Evolutionary conservation across 495 filamentous ascomycete species (phyloP), one percentile per base, ranked within the genome.

Genomic region (Trichodelitschia bisporula): DNA sequence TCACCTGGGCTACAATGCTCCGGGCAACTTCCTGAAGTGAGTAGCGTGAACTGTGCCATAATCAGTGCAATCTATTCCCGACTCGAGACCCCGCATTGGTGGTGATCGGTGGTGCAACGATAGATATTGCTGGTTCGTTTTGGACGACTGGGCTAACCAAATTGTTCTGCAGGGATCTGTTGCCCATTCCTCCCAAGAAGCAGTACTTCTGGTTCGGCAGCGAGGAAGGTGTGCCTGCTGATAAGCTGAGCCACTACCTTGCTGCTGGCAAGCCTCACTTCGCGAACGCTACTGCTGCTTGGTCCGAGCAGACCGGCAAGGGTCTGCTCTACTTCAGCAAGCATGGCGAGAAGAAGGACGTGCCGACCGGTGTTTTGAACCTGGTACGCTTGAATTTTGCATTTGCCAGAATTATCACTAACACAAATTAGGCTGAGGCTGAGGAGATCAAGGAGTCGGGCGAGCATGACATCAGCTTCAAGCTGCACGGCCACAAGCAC

Each of bases 291-390:
- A 74, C 68, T 40, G 72, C 67, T 41, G 72, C 86, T 25, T 90
- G 89, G 74, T 78, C 83, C 33, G 69, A 62, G 37, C 67, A 89
- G 57, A 95, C 86, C 35, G 83, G 86, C 45, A 92, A 89, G 64
- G 86, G 86, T 53, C 72, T 97, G 4, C 57, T 93, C 19, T 90
- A 86, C 62, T 79, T 77, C 53, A 67, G 69, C 51, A 93, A 93
- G 72, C 66, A 74, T 42, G 65, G 69, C 32, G 64, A 71, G 42
- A 69, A 83, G 50, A 91, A 84, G 68, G 56, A 58, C 27, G 66
- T 61, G 28, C 83, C 83, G 19, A 61, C 67, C 36, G 75, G 77
- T 33, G 74, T 82, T 39, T 66, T 92, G 51, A 82, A 83, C 47
- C 49, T 93, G 41, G 80, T 91, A 61, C 42, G 73, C 11, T 11